Base-by-base conservation (phyloP, 176 grass and related monocot genomes). In the Themeda triandra region DNA sequence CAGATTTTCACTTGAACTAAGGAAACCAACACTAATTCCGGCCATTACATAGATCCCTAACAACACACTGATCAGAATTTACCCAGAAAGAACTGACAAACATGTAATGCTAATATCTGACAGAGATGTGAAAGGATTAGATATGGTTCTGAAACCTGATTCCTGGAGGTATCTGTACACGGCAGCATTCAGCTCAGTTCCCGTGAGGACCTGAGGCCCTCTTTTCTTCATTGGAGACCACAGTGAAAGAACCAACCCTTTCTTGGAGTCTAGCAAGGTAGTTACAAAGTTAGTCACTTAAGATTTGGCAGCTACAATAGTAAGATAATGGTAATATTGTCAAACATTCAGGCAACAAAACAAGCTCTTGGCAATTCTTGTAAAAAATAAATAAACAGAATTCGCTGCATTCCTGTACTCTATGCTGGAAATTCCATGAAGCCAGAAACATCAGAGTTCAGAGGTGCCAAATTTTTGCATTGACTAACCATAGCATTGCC, bases 151-250 rank as follows among this genome's bases (percentile, higher is more conserved):
- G 28, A 35, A 37, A 89, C 77, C 87, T 81, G 88, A 90, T 39
- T 90, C 83, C 32, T 67, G 65, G 71, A 90, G 79, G 83, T 90
- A 90, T 36, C 83, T 80, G 66, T 86, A 90, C 64, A 90, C 73
- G 74, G 81, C 73, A 60, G 69, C 81, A 66, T 90, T 86, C 64
- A 90, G 88, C 65, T 90, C 79, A 10, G 54, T 62, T 41, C 56
- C 85, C 25, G 83, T 90, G 64, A 90, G 80, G 17, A 44, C 81
- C 37, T 4, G 23, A 79, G 76, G 25, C 15, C 40, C 62, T 11
- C 58, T 71, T 42, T 29, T 71, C 53, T 84, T 46, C 83, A 80
- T 67, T 21, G 78, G 63, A 67, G 41, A 27, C 40, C 60, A 63
- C 39, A 23, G 25, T 63, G 40, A 35, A 27, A 30, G 29, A 66